Evolutionary conservation across 352 stramenopile genomes (phyloP), one percentile per base, ranked within the genome.

Genomic region (Pythium brachiatum): DNA sequence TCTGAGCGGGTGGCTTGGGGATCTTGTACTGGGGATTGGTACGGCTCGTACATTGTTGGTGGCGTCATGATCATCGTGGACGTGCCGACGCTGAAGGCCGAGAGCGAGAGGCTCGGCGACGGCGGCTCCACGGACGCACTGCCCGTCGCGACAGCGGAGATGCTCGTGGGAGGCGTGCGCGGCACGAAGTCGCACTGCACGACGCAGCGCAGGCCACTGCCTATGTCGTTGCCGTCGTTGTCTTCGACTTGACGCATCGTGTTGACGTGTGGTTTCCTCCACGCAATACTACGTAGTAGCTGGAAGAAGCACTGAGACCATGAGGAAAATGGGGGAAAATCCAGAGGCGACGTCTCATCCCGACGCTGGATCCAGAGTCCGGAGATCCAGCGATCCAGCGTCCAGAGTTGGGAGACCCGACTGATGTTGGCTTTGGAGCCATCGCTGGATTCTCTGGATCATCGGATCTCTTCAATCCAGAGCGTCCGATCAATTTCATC

Each of bases 141-240:
- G 12, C 34, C 15, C 5, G 61, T 57, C 16, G 61, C 50, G 7
- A 41, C 20, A 12, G 39, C 51, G 6, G 61, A 68, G 38, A 66
- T 39, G 39, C 59, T 59, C 27, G 51, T 66, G 26, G 59, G 59
- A 27, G 59, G 59, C 41, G 59, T 60, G 51, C 18, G 50, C 36
- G 54, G 46, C 46, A 68, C 38, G 23, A 68, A 63, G 46, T 59
- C 41, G 54, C 38, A 68, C 48, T 59, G 61, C 53, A 41, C 57
- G 23, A 27, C 15, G 43, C 55, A 62, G 18, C 41, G 44, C 29
- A 31, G 23, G 20, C 16, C 34, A 12, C 23, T 16, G 41, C 38
- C 31, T 15, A n/a, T 51, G 31, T 38, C 31, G 18, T 32, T 46
- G 25, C 7, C 23, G 0, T 27, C 34, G 53, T 12, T 44, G 48